phyloP scores from a whole-genome alignment of 352 stramenopile species.

The Phytopythium aichiense region DNA sequence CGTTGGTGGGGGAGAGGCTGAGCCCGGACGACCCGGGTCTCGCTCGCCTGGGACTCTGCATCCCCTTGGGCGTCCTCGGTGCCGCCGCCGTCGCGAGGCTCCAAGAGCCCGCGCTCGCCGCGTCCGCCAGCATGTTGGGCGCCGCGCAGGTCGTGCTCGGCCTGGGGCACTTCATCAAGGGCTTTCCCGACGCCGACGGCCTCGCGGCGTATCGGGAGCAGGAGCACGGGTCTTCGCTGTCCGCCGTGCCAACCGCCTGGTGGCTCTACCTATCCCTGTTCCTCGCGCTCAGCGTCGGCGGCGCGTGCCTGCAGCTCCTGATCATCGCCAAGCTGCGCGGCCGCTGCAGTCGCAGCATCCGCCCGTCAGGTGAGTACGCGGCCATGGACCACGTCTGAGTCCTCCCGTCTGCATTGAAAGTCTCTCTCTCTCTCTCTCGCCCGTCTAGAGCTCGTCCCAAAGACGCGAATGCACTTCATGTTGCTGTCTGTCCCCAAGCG shows the following conservation, averaged over 20 bases:
- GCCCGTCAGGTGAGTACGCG: too few species aligned
- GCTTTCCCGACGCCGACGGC: not conserved
- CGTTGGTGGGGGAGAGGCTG: not conserved
- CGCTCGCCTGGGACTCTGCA: not conserved
- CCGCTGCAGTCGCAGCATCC: not conserved
- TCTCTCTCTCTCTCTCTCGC: too few species aligned
- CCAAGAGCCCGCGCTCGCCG: not conserved
- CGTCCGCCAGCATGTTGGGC: not conserved
- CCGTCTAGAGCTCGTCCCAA: too few species aligned
- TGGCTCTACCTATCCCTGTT: constrained; percentile 1
- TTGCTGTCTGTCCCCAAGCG: too few species aligned
- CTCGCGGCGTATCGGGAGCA: not conserved
- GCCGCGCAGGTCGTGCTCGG: not conserved
- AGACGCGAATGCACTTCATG: too few species aligned
- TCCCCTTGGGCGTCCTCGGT: not conserved
- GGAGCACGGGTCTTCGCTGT: not conserved
- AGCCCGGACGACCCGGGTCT: not conserved
- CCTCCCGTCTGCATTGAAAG: too few species aligned
- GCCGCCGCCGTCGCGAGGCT: not conserved
- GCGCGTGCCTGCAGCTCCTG: not conserved
- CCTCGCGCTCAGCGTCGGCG: not conserved
- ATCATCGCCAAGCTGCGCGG: not conserved
- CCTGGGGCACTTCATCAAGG: not conserved
- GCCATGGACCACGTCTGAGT: too few species aligned
- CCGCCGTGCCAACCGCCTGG: not conserved